A percentile compares a stretch with the other conserved stretches of the same genome.
phyloP scores from a whole-genome alignment of 2,329 filamentous ascomycete genomes.

The Talaromyces sp. region DNA sequence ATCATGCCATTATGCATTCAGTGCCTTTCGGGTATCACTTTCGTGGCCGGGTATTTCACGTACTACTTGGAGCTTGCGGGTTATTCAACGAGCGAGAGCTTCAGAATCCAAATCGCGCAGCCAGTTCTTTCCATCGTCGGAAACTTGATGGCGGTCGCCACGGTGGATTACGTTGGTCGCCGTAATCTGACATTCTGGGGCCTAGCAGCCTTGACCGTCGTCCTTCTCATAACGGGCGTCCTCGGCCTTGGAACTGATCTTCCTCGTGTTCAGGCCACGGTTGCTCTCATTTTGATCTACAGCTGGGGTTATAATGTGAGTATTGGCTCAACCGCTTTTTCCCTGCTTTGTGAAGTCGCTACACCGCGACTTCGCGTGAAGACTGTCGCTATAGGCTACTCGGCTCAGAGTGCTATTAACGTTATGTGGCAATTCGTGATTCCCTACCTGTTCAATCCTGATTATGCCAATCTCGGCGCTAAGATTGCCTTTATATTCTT shows the following conservation, averaged over 20 bases:
- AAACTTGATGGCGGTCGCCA: slow-evolving; percentile 33
- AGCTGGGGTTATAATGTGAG: slow-evolving; percentile 17
- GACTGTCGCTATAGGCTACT: slow-evolving; percentile 43
- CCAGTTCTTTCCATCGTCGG: slow-evolving; percentile 42
- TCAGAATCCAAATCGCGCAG: slow-evolving; percentile 43
- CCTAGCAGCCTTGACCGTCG: slow-evolving; percentile 33
- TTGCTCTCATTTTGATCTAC: not conserved
- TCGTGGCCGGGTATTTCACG: slow-evolving; percentile 41
- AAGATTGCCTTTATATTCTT: slow-evolving; percentile 46
- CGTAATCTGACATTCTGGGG: slow-evolving; percentile 40
- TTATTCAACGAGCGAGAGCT: slow-evolving; percentile 34
- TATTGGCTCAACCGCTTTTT: slow-evolving; percentile 44
- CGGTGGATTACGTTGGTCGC: slow-evolving; percentile 26
- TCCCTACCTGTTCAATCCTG: slow-evolving; percentile 41
- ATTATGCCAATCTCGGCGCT: slow-evolving; percentile 40
- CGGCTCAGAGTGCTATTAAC: slow-evolving; percentile 32
- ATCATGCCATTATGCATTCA: slow-evolving; percentile 40
- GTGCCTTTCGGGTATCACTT: slow-evolving; percentile 37
- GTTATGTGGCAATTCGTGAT: slow-evolving; percentile 41
- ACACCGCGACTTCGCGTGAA: slow-evolving; percentile 42
- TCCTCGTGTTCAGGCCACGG: not conserved
- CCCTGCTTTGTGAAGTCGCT: slow-evolving; percentile 39
- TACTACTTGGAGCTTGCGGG: slow-evolving; percentile 49
- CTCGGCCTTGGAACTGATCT: slow-evolving; percentile 25
- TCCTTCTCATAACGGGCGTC: slow-evolving; percentile 29